These are phyloP conservation scores for Boletus vinaceobasis DNA, from an alignment of 768 basidiomycete species.

Conservation along the genomic window DNA sequence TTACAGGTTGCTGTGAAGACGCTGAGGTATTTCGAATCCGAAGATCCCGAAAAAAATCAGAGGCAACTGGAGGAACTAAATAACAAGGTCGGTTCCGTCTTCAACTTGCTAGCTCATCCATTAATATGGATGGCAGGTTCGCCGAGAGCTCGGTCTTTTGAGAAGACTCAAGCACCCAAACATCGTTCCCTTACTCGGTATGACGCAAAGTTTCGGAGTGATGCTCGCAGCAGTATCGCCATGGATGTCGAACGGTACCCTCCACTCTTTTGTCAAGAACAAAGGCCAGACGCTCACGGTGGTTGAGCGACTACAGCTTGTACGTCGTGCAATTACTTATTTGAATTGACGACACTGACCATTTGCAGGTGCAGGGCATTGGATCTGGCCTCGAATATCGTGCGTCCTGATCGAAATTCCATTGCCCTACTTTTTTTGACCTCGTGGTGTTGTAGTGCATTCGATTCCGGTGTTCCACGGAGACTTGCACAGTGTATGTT, in stretches of 20 bases:
- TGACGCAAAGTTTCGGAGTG: not conserved
- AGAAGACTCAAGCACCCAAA: slow-evolving; percentile 5
- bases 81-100: not conserved
- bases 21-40: not conserved
- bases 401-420: not conserved
- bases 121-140: not conserved
- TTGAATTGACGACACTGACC: not conserved
- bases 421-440: not conserved
- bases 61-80: not conserved
- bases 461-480: not conserved
- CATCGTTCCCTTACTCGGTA: not conserved
- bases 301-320: not conserved
- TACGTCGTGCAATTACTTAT: not conserved
- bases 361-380: not conserved
- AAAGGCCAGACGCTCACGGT: not conserved
- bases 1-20: not conserved
- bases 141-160: not conserved
- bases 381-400: not conserved
- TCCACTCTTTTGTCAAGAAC: not conserved
- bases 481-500: not conserved
- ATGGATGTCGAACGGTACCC: not conserved
- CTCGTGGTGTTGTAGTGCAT: not conserved
- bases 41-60: too few species aligned
- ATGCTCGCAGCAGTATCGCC: not conserved
- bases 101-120: not conserved